Evolutionary conservation across 2,329 filamentous ascomycete species (phyloP).

Genomic region (Aspergillus pseudoviridinutans): DNA sequence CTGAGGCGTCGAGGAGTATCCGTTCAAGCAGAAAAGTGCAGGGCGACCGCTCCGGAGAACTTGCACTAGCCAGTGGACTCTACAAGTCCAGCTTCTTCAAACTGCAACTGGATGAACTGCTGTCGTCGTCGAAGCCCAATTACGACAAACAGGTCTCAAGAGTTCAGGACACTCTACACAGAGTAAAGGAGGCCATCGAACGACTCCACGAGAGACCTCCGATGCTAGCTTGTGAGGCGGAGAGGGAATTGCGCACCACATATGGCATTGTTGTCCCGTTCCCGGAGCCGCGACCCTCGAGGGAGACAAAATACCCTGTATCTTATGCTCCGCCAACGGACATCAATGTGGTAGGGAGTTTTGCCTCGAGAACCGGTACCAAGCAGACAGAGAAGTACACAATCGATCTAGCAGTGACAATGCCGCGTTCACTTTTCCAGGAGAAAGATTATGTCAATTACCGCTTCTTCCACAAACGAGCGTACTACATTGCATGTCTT

Average conservation of each 20-base stretch:
- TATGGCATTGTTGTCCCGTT: conserved; percentile 74
- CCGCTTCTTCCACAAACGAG: conserved; percentile 90
- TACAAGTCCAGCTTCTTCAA: conserved; percentile 67
- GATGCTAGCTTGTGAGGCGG: conserved; percentile 59
- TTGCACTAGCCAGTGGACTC: conserved; percentile 45
- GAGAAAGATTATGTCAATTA: conserved; percentile 93
- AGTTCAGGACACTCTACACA: conserved; percentile 52
- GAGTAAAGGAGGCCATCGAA: conserved; percentile 56
- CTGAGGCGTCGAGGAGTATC: conserved; percentile 6
- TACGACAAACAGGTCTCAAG: conserved; percentile 54
- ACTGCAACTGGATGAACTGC: conserved; percentile 61
- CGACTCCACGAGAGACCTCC: conserved; percentile 49
- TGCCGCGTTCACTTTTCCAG: conserved; percentile 76
- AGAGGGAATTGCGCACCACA: conserved; percentile 62
- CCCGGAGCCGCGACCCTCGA: conserved; percentile 71
- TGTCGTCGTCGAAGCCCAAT: conserved; percentile 54
- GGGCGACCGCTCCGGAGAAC: conserved; percentile 29
- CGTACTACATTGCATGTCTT: conserved; percentile 84
- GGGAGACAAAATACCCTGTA: conserved; percentile 77
- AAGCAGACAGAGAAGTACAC: conserved; percentile 53
- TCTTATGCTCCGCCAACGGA: conserved; percentile 70
- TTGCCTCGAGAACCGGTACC: conserved; percentile 69
- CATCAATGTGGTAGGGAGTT: conserved; percentile 86
- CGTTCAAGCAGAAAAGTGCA: conserved; percentile 15
- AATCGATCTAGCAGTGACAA: conserved; percentile 81